Percentiles rank a stretch among this genome's conserved stretches.
These are phyloP conservation scores for Fusarium sp. DNA, from an alignment of 2,329 filamentous ascomycete species.

Conservation along the genomic window DNA sequence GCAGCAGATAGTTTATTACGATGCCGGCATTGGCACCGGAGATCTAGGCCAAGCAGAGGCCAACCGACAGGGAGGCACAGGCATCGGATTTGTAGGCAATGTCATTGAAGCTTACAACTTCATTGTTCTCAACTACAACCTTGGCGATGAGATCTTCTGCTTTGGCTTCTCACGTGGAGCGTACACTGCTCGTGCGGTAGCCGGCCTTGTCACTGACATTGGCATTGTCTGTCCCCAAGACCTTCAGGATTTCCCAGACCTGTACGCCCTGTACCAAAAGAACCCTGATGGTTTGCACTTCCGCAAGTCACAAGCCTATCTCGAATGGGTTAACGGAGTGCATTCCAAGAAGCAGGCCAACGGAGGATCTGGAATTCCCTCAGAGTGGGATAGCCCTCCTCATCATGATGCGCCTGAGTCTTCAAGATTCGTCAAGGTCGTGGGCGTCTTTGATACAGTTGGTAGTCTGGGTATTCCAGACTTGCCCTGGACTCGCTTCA, in stretches of 20 bases:
- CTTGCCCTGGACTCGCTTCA: conserved; percentile 38
- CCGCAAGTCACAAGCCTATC: conserved; percentile 38
- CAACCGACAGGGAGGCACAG: conserved; percentile 40
- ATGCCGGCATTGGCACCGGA: conserved; percentile 50
- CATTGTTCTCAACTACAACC: conserved; percentile 50
- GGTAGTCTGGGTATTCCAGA: conserved; percentile 44
- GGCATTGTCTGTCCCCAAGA: conserved; percentile 44
- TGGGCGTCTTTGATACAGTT: conserved; percentile 44
- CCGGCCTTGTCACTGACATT: conserved; percentile 45
- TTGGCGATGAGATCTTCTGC: conserved; percentile 49
- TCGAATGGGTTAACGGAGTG: conserved; percentile 42
- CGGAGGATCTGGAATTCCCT: conserved; percentile 4
- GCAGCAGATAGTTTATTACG: conserved; percentile 53
- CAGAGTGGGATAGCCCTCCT: conserved; percentile 35
- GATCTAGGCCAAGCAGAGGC: conserved; percentile 28
- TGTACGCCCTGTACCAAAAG: conserved; percentile 43
- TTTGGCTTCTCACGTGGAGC: conserved; percentile 53
- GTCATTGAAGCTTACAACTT: conserved; percentile 53
- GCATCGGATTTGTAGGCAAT: conserved; percentile 46
- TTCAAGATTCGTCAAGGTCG: conserved; percentile 37
- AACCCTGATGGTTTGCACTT: conserved; percentile 36
- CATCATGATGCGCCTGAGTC: conserved; percentile 40
- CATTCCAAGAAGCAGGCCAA: conserved; percentile 27
- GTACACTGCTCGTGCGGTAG: conserved; percentile 52
- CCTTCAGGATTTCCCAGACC: conserved; percentile 43